Base-by-base conservation (phyloP, 2,329 filamentous ascomycete species). In the Tolypocladium guangdongense region DNA sequence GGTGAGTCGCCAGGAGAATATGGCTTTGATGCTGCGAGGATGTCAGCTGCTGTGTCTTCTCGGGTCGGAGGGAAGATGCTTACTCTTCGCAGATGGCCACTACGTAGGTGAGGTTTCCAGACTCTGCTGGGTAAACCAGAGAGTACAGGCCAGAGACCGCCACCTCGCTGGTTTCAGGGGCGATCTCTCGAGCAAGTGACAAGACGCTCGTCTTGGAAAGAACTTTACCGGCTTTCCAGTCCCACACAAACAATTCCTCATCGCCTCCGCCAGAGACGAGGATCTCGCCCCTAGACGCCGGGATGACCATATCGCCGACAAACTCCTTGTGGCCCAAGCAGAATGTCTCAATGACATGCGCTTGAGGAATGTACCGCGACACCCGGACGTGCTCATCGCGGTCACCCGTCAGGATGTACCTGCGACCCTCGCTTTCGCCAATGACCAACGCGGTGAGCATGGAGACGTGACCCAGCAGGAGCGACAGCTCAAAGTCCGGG, bases 381-480 rank as follows among this genome's bases (percentile, higher is more conserved):
- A 96, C 77, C 38, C 93, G 87, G 63, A 99, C 92, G 69, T 99
- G 93, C 59, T 83, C 75, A 64, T 82, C 79, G 14, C 80, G 73
- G 57, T 82, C 76, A 7, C 72, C 74, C 0, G 80, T 81, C 59
- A 83, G 58, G 63, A 83, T 78, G 59, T 81, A 81, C 18, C 67
- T 68, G 32, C 67, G 66, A 27, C 60, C 67, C 55, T 60, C 71
- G 57, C 59, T 75, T 65, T 63, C 72, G 7, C 76, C 77, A 43
- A 82, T 74, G 2, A 75, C 69, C 51, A 96, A 67, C 63, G 89
- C 85, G 1, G 91, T 96, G 50, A 99, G 81, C 82, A 97, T 88
- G 1, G 92, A 96, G 16, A 99, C 93, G 70, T 99, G 93, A 14
- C 93, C 93, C 0, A 99, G 81, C 8, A 96, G 75, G 1, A 96